Base-by-base conservation (phyloP, 306 rosid species). In the Quercus dentata region DNA sequence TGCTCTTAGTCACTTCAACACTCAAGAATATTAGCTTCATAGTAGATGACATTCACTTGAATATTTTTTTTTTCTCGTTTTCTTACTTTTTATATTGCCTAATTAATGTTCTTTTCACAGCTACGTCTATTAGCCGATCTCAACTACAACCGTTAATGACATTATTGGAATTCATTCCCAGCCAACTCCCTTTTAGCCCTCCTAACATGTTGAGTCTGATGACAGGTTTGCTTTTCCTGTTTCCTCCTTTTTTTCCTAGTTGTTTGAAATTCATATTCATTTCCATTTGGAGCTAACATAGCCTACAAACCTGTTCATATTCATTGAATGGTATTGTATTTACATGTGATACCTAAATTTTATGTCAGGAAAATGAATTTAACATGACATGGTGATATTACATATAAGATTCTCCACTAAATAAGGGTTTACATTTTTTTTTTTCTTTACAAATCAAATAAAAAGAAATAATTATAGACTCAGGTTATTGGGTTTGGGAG, bases 41-140 rank as follows among this genome's bases (percentile, higher is more conserved):
- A 27, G 64, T 67, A 1, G 52, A 49, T 61, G 68, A 4, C 69
- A 62, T 35, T 74, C 67, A 68, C 58, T 71, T 80, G 49, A 33
- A 1, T 5, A 1, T 25, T 1, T 25, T 27, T 63, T 67, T 20
- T 70, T 76, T 65, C 23, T 74, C 69, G 69, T 55, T 84, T 71
- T n/a, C 73, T 74, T 51, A 79, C 79, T 64, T 5, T 56, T 78
- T 35, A 57, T 76, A 56, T 54, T 59, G 67, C 52, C 62, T 54
- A 12, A 67, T 69, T 78, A 33, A 62, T 78, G 71, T 72, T 77
- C 33, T 38, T 68, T 38, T 76, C 71, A 71, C 90, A 95, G 98
- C 92, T 79, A 91, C 97, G 19, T 93, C 93, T 19, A 93, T 91
- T 86, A 68, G 83, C 78, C 86, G 86, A 84, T 92, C 98, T 25